These are phyloP conservation scores for Cylindrotheca fusiformis DNA, from an alignment of 108 stramenopile species.

Conservation along the genomic window DNA sequence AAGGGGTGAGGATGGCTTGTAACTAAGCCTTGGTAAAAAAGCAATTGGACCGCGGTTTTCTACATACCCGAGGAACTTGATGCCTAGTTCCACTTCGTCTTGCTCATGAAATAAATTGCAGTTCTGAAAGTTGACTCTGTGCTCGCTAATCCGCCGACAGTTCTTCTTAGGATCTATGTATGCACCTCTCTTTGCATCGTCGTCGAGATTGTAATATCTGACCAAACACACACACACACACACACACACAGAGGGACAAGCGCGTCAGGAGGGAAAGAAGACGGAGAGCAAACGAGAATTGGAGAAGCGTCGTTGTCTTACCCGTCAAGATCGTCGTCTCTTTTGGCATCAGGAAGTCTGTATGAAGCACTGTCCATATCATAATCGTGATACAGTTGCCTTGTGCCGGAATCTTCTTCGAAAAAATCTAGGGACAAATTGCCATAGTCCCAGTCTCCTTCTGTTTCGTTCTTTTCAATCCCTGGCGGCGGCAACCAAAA, in stretches of 20 bases:
- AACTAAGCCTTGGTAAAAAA: too few relatives aligned
- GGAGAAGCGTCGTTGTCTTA: not conserved
- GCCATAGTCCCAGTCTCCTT: slow-evolving; percentile 3
- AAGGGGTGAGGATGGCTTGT: too few relatives aligned
- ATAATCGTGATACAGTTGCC: not conserved
- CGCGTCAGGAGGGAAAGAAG: too few relatives aligned
- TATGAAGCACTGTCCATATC: not conserved
- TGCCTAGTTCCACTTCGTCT: not conserved
- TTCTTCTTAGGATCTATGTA: not conserved
- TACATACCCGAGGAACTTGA: not conserved
- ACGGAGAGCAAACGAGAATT: too few relatives aligned
- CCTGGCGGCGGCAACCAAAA: too few relatives aligned
- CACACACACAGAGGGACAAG: too few relatives aligned
- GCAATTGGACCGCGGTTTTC: too few relatives aligned
- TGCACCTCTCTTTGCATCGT: slow-evolving; percentile 3
- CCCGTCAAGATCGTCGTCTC: slow-evolving; percentile 2
- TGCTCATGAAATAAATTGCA: slow-evolving; percentile 17
- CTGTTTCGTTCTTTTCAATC: too few relatives aligned
- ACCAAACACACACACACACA: too few relatives aligned
- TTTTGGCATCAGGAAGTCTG: not conserved
- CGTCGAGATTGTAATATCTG: slow-evolving; percentile 11
- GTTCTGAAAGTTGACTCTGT: slow-evolving; percentile 3
- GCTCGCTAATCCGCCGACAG: slow-evolving; percentile 7
- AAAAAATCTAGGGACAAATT: not conserved
- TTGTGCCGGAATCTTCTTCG: not conserved